Evolutionary conservation across 192 early-diverging fungal genomes (phyloP).

Genomic region (Radiomyces spectabilis): DNA sequence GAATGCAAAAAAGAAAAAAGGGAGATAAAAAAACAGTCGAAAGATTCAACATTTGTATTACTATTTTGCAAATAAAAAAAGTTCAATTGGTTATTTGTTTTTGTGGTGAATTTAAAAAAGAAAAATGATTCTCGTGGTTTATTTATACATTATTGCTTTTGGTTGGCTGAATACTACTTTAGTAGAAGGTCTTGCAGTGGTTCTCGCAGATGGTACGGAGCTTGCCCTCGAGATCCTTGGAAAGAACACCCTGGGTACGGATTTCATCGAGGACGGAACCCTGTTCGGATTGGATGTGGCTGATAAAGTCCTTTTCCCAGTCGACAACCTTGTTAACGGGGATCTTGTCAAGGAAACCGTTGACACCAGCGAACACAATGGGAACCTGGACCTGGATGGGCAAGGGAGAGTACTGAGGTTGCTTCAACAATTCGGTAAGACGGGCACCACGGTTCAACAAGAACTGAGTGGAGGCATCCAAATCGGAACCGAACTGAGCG

Average conservation of each 20-base stretch:
- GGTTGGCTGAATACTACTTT: no score
- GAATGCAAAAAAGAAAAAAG: not conserved
- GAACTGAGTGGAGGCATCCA: constrained; percentile 99
- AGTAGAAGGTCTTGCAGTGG: constrained; percentile 77
- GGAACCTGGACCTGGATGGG: constrained; percentile 97
- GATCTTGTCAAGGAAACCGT: constrained; percentile 99
- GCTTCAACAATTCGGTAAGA: constrained; percentile 98
- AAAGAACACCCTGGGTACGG: constrained; percentile 84
- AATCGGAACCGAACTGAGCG: constrained; percentile 99
- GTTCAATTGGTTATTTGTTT: no score
- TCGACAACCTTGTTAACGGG: constrained; percentile 88
- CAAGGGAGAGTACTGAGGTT: constrained; percentile 96
- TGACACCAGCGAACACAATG: constrained; percentile 98
- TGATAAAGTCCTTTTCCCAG: constrained; percentile 88
- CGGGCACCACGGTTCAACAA: constrained; percentile 99
- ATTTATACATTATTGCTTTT: no score
- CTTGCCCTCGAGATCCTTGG: constrained; percentile 85
- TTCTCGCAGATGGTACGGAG: constrained; percentile 78
- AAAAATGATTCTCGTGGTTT: no score
- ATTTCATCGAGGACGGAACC: constrained; percentile 83
- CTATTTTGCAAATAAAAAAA: no score
- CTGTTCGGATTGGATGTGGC: constrained; percentile 84
- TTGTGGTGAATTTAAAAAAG: no score
- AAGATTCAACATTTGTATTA: no score
- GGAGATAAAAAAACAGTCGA: not conserved